phyloP scores from a whole-genome alignment of 352 stramenopile genomes.

The Pythium aphanidermatum region DNA sequence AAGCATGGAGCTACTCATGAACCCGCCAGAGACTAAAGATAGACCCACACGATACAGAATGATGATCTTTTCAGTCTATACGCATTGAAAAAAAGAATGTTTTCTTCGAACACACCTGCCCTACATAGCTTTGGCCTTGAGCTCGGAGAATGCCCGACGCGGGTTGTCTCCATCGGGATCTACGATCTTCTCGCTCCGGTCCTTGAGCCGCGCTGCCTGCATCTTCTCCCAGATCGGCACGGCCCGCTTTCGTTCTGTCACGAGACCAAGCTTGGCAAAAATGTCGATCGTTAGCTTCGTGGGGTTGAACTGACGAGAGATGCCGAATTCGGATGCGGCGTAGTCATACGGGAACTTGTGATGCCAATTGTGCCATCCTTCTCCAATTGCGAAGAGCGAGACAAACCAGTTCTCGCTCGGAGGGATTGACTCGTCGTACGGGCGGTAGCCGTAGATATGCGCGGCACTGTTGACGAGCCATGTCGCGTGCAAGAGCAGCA shows the following conservation, averaged over 20 bases:
- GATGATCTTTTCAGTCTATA: background rate
- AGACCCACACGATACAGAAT: slow-evolving; percentile 3
- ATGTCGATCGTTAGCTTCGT: slow-evolving; percentile 97
- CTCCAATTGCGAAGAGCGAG: slow-evolving; percentile 92
- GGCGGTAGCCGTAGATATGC: slow-evolving; percentile 98
- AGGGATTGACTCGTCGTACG: slow-evolving; percentile 95
- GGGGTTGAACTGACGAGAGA: slow-evolving; percentile 96
- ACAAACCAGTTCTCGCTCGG: slow-evolving; percentile 97
- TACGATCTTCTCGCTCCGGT: slow-evolving; percentile 30
- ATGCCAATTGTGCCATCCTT: slow-evolving; percentile 99
- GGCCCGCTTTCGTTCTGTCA: background rate
- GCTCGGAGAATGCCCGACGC: slow-evolving; percentile 43
- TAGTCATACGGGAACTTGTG: slow-evolving; percentile 99
- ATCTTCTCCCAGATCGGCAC: background rate
- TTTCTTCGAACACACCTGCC: too few species aligned
- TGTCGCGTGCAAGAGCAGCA: slow-evolving; percentile 96
- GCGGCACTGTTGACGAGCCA: slow-evolving; percentile 98
- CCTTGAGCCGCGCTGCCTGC: slow-evolving; percentile 32
- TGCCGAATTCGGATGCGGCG: slow-evolving; percentile 95
- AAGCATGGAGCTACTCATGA: too few species aligned
- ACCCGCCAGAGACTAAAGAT: slow-evolving; percentile 7
- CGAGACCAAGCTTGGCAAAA: slow-evolving; percentile 89
- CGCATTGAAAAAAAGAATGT: background rate
- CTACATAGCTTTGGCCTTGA: slow-evolving; percentile 68
- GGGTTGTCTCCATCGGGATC: slow-evolving; percentile 57